A percentile compares a stretch with the other conserved stretches of the same genome.
These are phyloP conservation scores for Phytopythium chamaehyphon DNA, from an alignment of 352 stramenopile genomes.

Conservation along the genomic window DNA sequence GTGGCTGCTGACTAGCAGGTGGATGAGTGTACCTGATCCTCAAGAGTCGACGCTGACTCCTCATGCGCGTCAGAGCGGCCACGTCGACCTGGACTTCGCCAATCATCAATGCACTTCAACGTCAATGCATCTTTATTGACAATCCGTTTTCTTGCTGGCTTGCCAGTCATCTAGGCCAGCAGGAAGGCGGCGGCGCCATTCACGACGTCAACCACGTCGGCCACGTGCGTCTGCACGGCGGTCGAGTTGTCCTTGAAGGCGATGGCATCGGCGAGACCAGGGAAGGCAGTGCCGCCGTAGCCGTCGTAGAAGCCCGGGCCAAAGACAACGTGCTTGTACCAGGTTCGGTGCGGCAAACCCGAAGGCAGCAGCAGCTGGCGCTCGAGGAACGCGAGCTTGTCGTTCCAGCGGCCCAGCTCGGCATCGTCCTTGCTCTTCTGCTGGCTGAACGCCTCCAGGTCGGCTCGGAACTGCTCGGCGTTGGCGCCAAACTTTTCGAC, in stretches of 20 bases:
- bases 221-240: conserved; percentile 36
- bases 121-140: no score
- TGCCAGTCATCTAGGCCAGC: conserved; percentile 1
- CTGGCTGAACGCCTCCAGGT: conserved; percentile 5
- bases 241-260: conserved; percentile 33
- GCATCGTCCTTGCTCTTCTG: neutral
- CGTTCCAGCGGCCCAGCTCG: conserved; percentile 27
- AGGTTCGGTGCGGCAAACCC: conserved; percentile 43
- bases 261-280: conserved; percentile 41
- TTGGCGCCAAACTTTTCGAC: conserved; percentile 32
- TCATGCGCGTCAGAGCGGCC: neutral
- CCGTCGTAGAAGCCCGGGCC: conserved; percentile 51
- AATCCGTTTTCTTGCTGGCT: no score
- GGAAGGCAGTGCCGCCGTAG: conserved; percentile 44
- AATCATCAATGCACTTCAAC: no score
- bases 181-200: conserved; percentile 29
- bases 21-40: conserved; percentile 1
- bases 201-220: conserved; percentile 36
- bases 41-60: neutral
- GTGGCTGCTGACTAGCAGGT: neutral
- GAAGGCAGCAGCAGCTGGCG: conserved; percentile 30
- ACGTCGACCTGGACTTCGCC: neutral
- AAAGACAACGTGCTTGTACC: conserved; percentile 67
- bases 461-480: conserved; percentile 21
- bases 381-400: conserved; percentile 48